Evolutionary conservation across 306 rosid genomes (phyloP).

Genomic region (Prinsepia uniflora): DNA sequence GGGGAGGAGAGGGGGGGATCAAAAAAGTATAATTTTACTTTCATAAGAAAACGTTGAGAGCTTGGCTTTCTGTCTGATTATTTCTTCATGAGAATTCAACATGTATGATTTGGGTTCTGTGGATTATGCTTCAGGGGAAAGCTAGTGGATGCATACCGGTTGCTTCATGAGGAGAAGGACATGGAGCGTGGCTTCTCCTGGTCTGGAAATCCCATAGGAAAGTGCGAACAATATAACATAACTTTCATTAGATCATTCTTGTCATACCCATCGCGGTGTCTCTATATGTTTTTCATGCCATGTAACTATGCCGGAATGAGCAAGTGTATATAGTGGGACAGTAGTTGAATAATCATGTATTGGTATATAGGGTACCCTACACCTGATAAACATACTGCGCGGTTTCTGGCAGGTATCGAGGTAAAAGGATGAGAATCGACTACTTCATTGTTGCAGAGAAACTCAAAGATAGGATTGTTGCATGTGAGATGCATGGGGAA

Average conservation of each 20-base stretch:
- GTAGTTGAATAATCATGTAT: slow-evolving; percentile 20
- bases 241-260: neutral
- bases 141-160: slow-evolving; percentile 87
- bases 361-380: neutral
- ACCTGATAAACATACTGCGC: slow-evolving; percentile 17
- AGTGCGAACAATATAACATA: slow-evolving; percentile 42
- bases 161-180: slow-evolving; percentile 73
- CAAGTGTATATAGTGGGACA: neutral
- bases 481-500: slow-evolving; percentile 81
- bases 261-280: neutral
- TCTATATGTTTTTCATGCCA: neutral
- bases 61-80: neutral
- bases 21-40: neutral
- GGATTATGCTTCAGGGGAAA: slow-evolving; percentile 64
- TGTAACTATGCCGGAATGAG: slow-evolving; percentile 8
- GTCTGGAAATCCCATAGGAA: slow-evolving; percentile 94
- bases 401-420: slow-evolving; percentile 74
- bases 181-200: slow-evolving; percentile 90
- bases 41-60: neutral
- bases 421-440: slow-evolving; percentile 98
- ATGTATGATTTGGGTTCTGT: slow-evolving; percentile 20
- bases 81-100: slow-evolving; percentile 11
- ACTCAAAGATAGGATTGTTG: slow-evolving; percentile 60
- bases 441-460: slow-evolving; percentile 66
- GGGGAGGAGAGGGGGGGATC: neutral